phyloP scores from a whole-genome alignment of 139 green algal species.

The Cymbomonas tetramitiformis region DNA sequence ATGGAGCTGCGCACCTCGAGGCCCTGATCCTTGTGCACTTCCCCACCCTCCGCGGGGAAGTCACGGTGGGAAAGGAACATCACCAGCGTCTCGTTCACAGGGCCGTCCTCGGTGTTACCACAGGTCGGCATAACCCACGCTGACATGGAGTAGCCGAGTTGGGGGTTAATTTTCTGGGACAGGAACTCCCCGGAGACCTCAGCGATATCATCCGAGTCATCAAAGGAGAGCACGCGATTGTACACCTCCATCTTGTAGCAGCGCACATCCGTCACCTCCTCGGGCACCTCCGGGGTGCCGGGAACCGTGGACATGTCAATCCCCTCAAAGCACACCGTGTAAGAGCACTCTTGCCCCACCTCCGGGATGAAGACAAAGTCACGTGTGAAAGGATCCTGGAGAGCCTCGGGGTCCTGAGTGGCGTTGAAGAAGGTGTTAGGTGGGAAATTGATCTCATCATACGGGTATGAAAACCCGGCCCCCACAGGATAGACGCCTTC shows the following conservation, averaged over 20 bases:
- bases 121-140: conserved; percentile 19
- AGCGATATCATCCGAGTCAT: too few species aligned
- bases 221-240: conserved; percentile 14
- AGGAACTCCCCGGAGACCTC: not conserved
- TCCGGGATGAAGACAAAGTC: conserved; percentile 17
- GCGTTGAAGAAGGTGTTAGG: not conserved
- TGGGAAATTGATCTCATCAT: conserved; percentile 26
- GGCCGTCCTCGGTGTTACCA: not conserved
- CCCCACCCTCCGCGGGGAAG: not conserved
- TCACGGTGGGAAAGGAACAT: conserved; percentile 20
- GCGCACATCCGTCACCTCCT: conserved; percentile 5
- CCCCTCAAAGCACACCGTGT: conserved; percentile 23
- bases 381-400: too few species aligned
- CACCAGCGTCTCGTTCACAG: conserved; percentile 18
- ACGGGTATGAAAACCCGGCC: conserved; percentile 15
- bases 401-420: not conserved
- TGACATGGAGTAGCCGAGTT: conserved; percentile 12
- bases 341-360: conserved; percentile 18
- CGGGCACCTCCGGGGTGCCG: not conserved
- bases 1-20: conserved; percentile 17
- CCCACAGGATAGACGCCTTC: not conserved
- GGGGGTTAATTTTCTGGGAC: conserved; percentile 3
- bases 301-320: not conserved
- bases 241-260: conserved; percentile 22
- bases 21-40: not conserved